Evolutionary conservation across 2,329 filamentous ascomycete genomes (phyloP), one percentile per base, ranked within the genome.

Genomic region (Sclerotinia borealis): DNA sequence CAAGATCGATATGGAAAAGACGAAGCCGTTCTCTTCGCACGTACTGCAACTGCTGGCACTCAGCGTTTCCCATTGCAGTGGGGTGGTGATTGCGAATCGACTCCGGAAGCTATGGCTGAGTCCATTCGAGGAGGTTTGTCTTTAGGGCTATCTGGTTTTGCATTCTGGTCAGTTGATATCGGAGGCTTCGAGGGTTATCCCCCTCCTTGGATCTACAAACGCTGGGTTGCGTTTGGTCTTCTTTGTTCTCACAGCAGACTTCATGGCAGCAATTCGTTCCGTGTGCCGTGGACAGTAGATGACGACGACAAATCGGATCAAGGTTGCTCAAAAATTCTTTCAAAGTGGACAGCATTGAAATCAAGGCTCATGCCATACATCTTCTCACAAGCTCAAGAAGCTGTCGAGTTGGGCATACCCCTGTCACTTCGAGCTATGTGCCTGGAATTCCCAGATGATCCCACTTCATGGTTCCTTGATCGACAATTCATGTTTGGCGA

Each of bases 31-130:
- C 75, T 87, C 3, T 87, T 87, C 69, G 83, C 84, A 4, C 79
- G 85, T 31, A 79, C 81, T 34, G 83, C 84, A 9, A 83, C 82
- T 25, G 82, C 84, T 4, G 84, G 85, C 2, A 81, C 81, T 4
- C 85, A 87, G 69, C 77, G 80, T 8, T 86, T 84, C 70, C 84
- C 85, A 1, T 75, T 85, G 0, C 79, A 81, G 67, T 87, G 84
- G 84, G 84, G 84, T 25, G 84, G 85, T 45, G 85, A 87, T 72
- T 86, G 84, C 71, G 84, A 87, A 69, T 83, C 80, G 37, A 86
- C 84, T 2, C 82, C 83, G 54, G 82, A 85, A 69, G 84, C 84
- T 2, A 85, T 87, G 76, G 85, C 83, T 1, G 84, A 87, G 70
- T 84, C 83, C 0, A 72, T 87, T 6, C 81, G 84, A 7, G 84